These are phyloP conservation scores for Lactarius deliciosus DNA, from an alignment of 768 basidiomycete species.

Conservation along the genomic window DNA sequence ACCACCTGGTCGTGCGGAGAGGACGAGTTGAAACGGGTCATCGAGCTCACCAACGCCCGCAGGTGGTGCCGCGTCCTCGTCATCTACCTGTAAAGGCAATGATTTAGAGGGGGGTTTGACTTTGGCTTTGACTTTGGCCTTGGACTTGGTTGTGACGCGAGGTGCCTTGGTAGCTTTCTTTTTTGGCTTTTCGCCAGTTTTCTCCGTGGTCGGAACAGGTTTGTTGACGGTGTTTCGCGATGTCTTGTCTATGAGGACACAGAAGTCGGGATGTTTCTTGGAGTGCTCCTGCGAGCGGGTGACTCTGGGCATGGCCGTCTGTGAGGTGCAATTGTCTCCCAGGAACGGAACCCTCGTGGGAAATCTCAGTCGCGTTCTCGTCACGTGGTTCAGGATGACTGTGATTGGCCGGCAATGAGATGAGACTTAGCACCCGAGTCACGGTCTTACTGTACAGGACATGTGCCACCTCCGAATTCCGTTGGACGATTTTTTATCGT, in stretches of 20 bases:
- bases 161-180: slow-evolving; percentile 8
- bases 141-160: slow-evolving; percentile 12
- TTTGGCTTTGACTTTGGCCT: slow-evolving; percentile 2
- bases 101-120: slow-evolving; percentile 8
- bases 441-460: too few species aligned
- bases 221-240: slow-evolving; percentile 16
- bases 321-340: background rate
- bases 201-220: background rate
- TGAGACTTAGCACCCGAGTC: background rate
- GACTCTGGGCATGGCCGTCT: slow-evolving; percentile 11
- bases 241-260: slow-evolving; percentile 30
- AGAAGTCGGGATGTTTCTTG: slow-evolving; percentile 18
- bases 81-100: background rate
- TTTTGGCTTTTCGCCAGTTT: slow-evolving; percentile 7
- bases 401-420: slow-evolving; percentile 1
- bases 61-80: background rate
- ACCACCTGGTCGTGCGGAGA: slow-evolving; percentile 10
- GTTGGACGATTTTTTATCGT: slow-evolving; percentile 4
- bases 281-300: slow-evolving; percentile 13
- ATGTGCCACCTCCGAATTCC: slow-evolving; percentile 5
- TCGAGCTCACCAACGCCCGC: background rate
- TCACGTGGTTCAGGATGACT: slow-evolving; percentile 15
- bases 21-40: slow-evolving; percentile 2
- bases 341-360: slow-evolving; percentile 1
- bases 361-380: background rate